Base-by-base conservation (phyloP, 208 protist species). In the Acanthamoeba healyi region DNA sequence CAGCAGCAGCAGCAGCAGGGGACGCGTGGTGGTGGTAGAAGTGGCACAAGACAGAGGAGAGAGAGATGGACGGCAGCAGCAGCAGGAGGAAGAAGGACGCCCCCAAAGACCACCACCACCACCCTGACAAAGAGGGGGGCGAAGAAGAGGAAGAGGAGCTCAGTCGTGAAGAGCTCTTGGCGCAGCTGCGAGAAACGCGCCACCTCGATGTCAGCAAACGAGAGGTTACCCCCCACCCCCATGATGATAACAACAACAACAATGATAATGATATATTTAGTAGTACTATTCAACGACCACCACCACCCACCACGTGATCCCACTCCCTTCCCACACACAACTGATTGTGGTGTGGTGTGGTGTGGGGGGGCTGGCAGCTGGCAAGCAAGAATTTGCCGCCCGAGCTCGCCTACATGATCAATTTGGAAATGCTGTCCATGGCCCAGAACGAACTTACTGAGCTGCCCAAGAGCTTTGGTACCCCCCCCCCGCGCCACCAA, bases 391-490 rank as follows among this genome's bases (percentile, higher is more conserved):
- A 81, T 12, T 32, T 81, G 72, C 72, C 72, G 15, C 72, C 72
- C 7, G 72, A 81, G 40, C 10, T 81, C 6, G 32, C 32, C 40
- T 81, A 81, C 72, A 81, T 81, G 72, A 44, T 46, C 72, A 81
- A 81, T 29, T 29, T 81, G 9, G 72, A 81, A 29, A 81, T 81
- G 72, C 72, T 81, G 14, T 51, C 36, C 36, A 34, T 81, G 72
- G 32, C 72, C 72, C 72, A 81, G 36, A 81, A 81, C 72, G 36
- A 81, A 44, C 72, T 81, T 12, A 46, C 32, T 12, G 72, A 81
- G 36, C 72, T 81, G 72, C 72, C 72, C 72, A 81, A 81, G 24
- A 81, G 40, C 36, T 81, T 81, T 81, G 72, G 72, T 81, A 32
- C 72, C 7, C 12, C 22, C 6, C 67, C 67, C 34, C 34, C 26